Base-by-base conservation (phyloP, 352 stramenopile species). In the Globisporangium perplexum region DNA sequence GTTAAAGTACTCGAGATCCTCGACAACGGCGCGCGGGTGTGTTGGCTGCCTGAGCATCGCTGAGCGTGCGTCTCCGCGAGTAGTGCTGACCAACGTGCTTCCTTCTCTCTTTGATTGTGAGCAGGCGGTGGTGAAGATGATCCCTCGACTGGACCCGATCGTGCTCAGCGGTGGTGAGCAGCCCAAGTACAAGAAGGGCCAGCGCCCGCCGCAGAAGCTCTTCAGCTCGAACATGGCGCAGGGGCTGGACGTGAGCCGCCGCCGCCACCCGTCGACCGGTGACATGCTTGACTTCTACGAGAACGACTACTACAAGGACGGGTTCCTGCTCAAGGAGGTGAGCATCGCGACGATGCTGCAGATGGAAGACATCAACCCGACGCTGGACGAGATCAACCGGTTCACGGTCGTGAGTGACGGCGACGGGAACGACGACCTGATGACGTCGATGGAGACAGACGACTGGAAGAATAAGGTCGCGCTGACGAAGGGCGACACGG, bases 381-480 rank as follows among this genome's bases (percentile, higher is more conserved):
- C 65, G 24, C 57, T 95, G 18, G 85, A 95, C 50, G 85, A 95
- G 58, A 93, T 95, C 64, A 93, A 95, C 68, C 89, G 87, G 35
- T 95, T 95, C 52, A 82, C 76, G 15, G 75, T 66, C 12, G 69
- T 77, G 24, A 63, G 74, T 12, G 81, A 88, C 60, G 83, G 83
- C 11, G 80, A 86, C n/a, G 77, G 63, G 20, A 63, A 68, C 14
- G 79, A 92, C 54, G 75, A 90, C 41, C 68, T 90, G 52, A 68
- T 88, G 39, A 65, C 75, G 5, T 78, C 76, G 3, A 77, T 93
- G 15, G 85, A 95, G 47, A 67, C 80, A 12, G 80, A 91, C 26
- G 85, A 91, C 61, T 94, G 85, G 83, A 93, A 94, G 53, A 94
- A 94, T 59, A 90, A 89, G 62, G 83, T 95, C 1, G 83, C 89